phyloP scores from a whole-genome alignment of 192 early-diverging fungal species.

The Funneliformis geosporum region DNA sequence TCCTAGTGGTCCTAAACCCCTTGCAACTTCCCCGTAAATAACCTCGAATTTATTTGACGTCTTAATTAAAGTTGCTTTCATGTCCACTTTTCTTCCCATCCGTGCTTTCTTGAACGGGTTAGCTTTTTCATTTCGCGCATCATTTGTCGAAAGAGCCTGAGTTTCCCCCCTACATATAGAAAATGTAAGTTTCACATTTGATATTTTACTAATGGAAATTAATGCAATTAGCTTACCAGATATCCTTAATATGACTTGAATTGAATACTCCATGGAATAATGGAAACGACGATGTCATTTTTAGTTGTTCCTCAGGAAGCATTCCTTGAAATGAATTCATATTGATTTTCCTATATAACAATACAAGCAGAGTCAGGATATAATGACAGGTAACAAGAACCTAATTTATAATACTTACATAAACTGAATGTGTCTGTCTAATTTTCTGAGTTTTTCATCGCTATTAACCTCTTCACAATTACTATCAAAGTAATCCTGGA shows the following conservation, averaged over 20 bases:
- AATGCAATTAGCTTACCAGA: conserved; percentile 7
- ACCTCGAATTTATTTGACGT: conserved; percentile 25
- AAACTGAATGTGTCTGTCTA: conserved; percentile 12
- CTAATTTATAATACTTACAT: conserved; percentile 25
- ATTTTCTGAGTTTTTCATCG: not conserved
- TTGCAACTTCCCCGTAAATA: conserved; percentile 9
- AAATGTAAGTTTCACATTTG: conserved; percentile 10
- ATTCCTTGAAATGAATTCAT: conserved; percentile 7
- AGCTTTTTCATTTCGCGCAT: conserved; percentile 10
- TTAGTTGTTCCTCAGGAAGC: conserved; percentile 5
- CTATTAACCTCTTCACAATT: not conserved
- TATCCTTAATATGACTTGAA: conserved; percentile 1
- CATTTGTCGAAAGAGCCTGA: conserved; percentile 1
- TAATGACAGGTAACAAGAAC: not conserved
- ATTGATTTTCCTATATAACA: conserved; percentile 13
- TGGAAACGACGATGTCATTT: conserved; percentile 1
- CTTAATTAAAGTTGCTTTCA: conserved; percentile 13
- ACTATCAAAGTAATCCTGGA: conserved; percentile 23
- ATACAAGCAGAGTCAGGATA: conserved; percentile 11
- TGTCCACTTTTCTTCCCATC: conserved; percentile 21
- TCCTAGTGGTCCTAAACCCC: conserved; percentile 15
- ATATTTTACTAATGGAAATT: not conserved
- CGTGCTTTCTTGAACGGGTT: conserved; percentile 19
- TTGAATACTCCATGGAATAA: conserved; percentile 16
- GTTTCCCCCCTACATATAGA: conserved; percentile 13